Evolutionary conservation across 371 early-diverging fungal genomes (phyloP), one percentile per base, ranked within the genome.

Genomic region (Mucor lusitanicus): DNA sequence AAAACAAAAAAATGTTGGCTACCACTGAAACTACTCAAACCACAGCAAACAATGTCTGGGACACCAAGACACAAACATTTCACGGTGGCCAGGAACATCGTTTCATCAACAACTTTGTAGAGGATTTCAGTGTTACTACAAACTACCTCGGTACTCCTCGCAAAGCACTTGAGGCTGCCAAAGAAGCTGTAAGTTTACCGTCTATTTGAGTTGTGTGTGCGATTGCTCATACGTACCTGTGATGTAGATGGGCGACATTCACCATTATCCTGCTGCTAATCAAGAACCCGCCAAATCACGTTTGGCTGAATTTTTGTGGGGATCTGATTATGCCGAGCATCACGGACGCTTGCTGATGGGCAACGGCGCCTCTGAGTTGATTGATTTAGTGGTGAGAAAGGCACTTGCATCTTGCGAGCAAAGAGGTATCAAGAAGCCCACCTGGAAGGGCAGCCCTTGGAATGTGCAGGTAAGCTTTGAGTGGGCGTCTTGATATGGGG

Each of bases 61-160:
- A 93, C 74, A 80, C 88, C 56, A 92, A 90, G 75, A 86, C 89
- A 40, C 94, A 93, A 79, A 90, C 94, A 68, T 93, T 90, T 68
- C 94, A 94, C 60, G 94, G 94, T 74, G 94, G 94, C 55, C 94
- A 94, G 70, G 94, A 94, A 72, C 94, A 94, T 84, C 82, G 86
- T 50, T 87, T 85, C 70, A 81, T 94, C 30, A 78, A 84, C 63
- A 93, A 92, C 74, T 94, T 94, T 83, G 82, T 92, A 63, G 94
- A 94, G 65, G 94, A 94, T 73, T 94, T 94, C 60, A 91, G 91
- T 64, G 94, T 94, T 17, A 94, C 94, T 8, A 94, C 94, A 37
- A 94, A 94, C 72, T 88, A 86, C 54, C 84, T 94, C 42, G 94
- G 94, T 32, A 93, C 94, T 53, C 94, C 94, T 25, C 71, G 74